These are phyloP conservation scores for Rhododendron mucronatum DNA, from an alignment of 148 eudicot species.

Conservation along the genomic window DNA sequence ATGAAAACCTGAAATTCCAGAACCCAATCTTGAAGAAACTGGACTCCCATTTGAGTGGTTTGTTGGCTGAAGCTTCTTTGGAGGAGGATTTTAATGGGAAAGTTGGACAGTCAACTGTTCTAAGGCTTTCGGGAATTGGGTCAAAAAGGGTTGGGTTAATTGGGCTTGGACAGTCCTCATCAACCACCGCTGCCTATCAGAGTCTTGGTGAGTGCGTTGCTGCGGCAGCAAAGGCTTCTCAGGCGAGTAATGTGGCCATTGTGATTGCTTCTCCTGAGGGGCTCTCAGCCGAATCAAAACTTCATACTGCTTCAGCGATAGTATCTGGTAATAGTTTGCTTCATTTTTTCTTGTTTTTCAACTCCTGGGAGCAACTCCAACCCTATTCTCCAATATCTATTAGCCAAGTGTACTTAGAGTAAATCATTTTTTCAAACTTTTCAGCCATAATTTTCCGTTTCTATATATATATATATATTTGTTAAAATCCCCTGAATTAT, in stretches of 20 bases:
- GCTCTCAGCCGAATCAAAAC: constrained; percentile 55
- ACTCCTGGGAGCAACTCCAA: neutral
- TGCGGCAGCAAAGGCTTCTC: constrained; percentile 67
- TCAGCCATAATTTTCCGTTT: neutral
- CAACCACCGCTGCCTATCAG: constrained; percentile 39
- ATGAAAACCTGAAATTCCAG: constrained; percentile 53
- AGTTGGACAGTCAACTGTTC: constrained; percentile 65
- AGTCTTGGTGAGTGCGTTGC: constrained; percentile 86
- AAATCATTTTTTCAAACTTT: neutral
- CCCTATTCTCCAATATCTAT: neutral
- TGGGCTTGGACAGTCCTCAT: constrained; percentile 65
- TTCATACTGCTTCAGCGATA: constrained; percentile 56
- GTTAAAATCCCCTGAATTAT: neutral
- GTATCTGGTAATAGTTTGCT: constrained; percentile 50
- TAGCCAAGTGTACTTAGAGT: neutral
- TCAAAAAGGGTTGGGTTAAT: constrained; percentile 74
- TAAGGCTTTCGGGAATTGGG: constrained; percentile 76
- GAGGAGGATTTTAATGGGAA: constrained; percentile 95
- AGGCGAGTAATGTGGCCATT: constrained; percentile 66
- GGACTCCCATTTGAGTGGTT: constrained; percentile 65
- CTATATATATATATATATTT: neutral
- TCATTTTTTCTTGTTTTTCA: neutral
- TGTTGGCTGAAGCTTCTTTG: constrained; percentile 64
- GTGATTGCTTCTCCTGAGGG: constrained; percentile 68
- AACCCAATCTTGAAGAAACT: constrained; percentile 58